phyloP scores from a whole-genome alignment of 129 eudicot species.

The Artemisia annua region DNA sequence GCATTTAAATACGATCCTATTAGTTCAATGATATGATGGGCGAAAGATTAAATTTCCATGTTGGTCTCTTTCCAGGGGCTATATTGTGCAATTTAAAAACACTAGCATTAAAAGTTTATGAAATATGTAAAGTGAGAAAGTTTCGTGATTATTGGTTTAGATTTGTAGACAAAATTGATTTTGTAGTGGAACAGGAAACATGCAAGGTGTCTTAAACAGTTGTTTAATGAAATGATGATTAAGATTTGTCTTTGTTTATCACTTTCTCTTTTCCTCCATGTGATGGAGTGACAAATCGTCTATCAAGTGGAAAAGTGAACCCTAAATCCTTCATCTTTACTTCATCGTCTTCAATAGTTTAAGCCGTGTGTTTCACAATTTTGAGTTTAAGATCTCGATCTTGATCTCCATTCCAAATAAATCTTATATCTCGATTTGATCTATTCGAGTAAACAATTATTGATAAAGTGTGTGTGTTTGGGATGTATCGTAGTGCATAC shows the following conservation, averaged over 20 bases:
- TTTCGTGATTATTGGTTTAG: slow-evolving; percentile 2
- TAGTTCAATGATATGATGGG: neutral
- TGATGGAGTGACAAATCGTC: slow-evolving; percentile 41
- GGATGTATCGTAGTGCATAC: neutral
- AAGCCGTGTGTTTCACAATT: neutral
- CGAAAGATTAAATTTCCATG: neutral
- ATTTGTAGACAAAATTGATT: slow-evolving; percentile 22
- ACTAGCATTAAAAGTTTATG: neutral
- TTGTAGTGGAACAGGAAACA: slow-evolving; percentile 22
- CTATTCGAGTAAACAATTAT: too few species aligned
- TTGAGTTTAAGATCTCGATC: too few species aligned
- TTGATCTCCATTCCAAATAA: too few species aligned
- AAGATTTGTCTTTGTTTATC: slow-evolving; percentile 37
- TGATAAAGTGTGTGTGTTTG: too few species aligned
- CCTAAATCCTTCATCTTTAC: slow-evolving; percentile 38
- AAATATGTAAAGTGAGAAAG: slow-evolving; percentile 6
- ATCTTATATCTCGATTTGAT: too few species aligned
- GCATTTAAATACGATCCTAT: too few species aligned
- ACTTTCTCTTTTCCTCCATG: slow-evolving; percentile 33
- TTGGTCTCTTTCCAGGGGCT: neutral
- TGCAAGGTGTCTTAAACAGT: slow-evolving; percentile 14
- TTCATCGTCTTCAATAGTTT: slow-evolving; percentile 19
- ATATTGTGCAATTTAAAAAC: neutral
- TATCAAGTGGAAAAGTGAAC: slow-evolving; percentile 35
- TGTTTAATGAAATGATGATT: slow-evolving; percentile 6